These are phyloP conservation scores for Cystobasidium slooffiae DNA, from an alignment of 1,284 basidiomycete species.

Conservation along the genomic window DNA sequence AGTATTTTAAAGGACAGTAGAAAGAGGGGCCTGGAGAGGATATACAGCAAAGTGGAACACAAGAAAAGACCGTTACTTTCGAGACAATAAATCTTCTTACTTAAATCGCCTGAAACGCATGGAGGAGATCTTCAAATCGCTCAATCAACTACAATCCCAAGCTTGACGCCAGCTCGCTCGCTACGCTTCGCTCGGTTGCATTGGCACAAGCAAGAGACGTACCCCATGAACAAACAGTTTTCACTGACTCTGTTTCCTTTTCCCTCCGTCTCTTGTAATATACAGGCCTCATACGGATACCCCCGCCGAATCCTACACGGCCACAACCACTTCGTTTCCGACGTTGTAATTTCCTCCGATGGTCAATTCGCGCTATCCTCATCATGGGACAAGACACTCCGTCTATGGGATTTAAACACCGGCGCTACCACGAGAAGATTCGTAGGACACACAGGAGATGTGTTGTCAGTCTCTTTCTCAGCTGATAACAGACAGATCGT, in stretches of 20 bases:
- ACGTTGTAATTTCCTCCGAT: slow-evolving; percentile 97
- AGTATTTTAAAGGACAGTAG: no score
- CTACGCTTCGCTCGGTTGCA: background rate
- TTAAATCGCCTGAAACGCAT: no score
- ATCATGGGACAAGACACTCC: slow-evolving; percentile 99
- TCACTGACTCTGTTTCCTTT: background rate
- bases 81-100: no score
- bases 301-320: slow-evolving; percentile 97
- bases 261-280: slow-evolving; percentile 56
- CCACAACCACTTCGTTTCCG: slow-evolving; percentile 99
- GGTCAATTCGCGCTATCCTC: slow-evolving; percentile 99
- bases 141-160: no score
- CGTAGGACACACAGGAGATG: slow-evolving; percentile 97
- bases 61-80: no score
- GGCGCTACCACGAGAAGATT: slow-evolving; percentile 93
- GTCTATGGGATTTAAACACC: slow-evolving; percentile 98
- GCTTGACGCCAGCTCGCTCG: background rate
- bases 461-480: slow-evolving; percentile 95
- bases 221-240: background rate
- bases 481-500: slow-evolving; percentile 99
- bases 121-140: no score
- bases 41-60: background rate
- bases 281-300: slow-evolving; percentile 72
- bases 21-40: background rate
- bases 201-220: background rate